Base-by-base conservation (phyloP, 306 rosid species). In the Inga leiocalycina region DNA sequence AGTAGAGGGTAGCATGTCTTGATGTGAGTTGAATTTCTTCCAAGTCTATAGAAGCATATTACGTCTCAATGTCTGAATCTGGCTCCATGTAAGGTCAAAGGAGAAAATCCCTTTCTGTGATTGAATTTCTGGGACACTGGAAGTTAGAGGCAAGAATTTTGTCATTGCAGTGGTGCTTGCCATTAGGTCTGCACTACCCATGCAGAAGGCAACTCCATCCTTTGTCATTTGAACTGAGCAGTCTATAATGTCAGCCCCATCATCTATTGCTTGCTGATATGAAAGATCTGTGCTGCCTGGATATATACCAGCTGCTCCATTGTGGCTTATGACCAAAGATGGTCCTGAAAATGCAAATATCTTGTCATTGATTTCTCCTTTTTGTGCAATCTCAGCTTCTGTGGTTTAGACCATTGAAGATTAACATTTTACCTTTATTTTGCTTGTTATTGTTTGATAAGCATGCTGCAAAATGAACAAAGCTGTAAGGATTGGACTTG, bases 141-240 rank as follows among this genome's bases (percentile, higher is more conserved):
- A 67, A 83, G 87, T 77, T 64, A 79, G 52, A 57, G 90, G 52
- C 81, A 91, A 74, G 93, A 96, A 96, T 48, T 84, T 79, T 48
- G 82, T 71, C 78, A 92, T 57, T 11, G 89, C 97, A 13, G 84
- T 91, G 35, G 93, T 92, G 52, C 74, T 80, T 66, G 65, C 30
- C 10, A 80, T 81, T 61, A 96, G 92, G 83, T 94, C 97, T 16
- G 85, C 56, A 0, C 32, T 10, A n/a, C 80, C 79, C 78, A 90
- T 82, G 84, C 99, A 96, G 88, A 96, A 94, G 64, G 97, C 87
- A 64, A 89, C 90, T 65, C 95, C 95, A 72, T 96, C 99, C 80
- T 92, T 92, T 52, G 98, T 86, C 87, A 96, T 83, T 87, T 96
- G 99, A 72, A 96, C 97, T 13, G 97, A 78, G 89, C 99, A 94